Evolutionary conservation across 371 early-diverging fungal species (phyloP).

Genomic region (Mucor racemosus): DNA sequence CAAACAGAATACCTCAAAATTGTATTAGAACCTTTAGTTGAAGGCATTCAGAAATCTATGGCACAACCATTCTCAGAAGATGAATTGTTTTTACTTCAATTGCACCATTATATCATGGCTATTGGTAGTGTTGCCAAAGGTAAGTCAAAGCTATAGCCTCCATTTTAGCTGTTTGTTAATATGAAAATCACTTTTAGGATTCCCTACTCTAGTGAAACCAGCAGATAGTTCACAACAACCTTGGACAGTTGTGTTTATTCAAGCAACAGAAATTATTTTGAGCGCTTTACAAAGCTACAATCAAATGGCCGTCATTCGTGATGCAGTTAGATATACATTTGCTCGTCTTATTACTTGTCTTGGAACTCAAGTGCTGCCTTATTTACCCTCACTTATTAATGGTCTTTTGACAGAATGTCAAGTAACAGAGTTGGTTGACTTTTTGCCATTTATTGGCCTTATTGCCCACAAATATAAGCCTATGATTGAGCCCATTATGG

Average conservation of each 20-base stretch:
- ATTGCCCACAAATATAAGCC: constrained; percentile 88
- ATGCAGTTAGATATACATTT: constrained; percentile 84
- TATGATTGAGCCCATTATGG: constrained; percentile 61
- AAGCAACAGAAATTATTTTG: constrained; percentile 82
- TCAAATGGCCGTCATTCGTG: constrained; percentile 75
- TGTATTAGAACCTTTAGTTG: constrained; percentile 81
- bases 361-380: constrained; percentile 83
- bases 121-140: constrained; percentile 89
- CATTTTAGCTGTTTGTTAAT: neutral
- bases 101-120: constrained; percentile 86
- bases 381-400: constrained; percentile 79
- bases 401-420: constrained; percentile 79
- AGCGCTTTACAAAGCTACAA: constrained; percentile 75
- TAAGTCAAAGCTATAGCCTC: constrained; percentile 11
- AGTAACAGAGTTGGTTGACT: constrained; percentile 82
- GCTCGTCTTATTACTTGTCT: constrained; percentile 87
- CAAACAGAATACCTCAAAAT: constrained; percentile 80
- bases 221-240: constrained; percentile 46
- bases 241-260: constrained; percentile 76
- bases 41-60: constrained; percentile 66
- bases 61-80: constrained; percentile 63
- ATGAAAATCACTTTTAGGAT: constrained; percentile 51
- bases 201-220: constrained; percentile 71
- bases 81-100: constrained; percentile 70
- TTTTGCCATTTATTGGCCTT: constrained; percentile 85